These are phyloP conservation scores for Lupinus albus DNA, from an alignment of 306 rosid genomes.

Conservation along the genomic window DNA sequence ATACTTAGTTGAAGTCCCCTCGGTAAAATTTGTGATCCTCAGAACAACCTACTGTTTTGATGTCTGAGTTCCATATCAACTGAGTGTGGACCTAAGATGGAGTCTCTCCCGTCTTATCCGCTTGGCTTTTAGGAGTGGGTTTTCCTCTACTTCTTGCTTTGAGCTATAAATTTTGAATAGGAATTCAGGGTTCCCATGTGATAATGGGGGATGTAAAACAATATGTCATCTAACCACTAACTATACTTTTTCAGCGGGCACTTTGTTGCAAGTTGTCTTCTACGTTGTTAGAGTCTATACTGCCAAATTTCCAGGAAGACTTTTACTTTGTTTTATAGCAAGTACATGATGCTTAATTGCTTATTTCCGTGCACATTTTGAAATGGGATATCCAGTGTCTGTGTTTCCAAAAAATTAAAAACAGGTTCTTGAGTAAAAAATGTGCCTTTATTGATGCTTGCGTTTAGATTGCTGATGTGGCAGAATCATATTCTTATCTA, in stretches of 20 bases:
- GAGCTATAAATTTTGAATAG: constrained; percentile 9
- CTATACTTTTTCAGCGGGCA: constrained; percentile 17
- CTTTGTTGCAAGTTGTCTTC: constrained; percentile 22
- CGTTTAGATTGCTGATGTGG: constrained; percentile 9
- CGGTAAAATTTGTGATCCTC: not conserved
- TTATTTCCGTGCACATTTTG: constrained; percentile 15
- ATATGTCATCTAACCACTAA: not conserved
- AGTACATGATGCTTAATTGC: constrained; percentile 16
- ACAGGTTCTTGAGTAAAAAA: not conserved
- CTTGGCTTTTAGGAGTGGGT: constrained; percentile 18
- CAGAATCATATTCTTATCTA: not conserved
- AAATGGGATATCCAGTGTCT: constrained; percentile 5
- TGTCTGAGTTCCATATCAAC: not conserved
- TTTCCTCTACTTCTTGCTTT: not conserved
- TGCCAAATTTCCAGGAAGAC: not conserved
- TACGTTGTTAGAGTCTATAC: constrained; percentile 12
- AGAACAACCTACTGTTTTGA: not conserved
- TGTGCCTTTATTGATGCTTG: constrained; percentile 26
- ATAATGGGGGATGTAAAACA: not conserved
- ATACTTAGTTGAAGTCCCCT: not conserved
- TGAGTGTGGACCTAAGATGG: constrained; percentile 3
- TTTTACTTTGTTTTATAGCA: not conserved
- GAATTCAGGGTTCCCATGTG: constrained; percentile 2
- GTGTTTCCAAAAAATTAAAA: not conserved
- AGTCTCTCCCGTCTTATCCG: not conserved